These are phyloP conservation scores for Zarea fungicola DNA, from an alignment of 2,329 filamentous ascomycete species.

Conservation along the genomic window DNA sequence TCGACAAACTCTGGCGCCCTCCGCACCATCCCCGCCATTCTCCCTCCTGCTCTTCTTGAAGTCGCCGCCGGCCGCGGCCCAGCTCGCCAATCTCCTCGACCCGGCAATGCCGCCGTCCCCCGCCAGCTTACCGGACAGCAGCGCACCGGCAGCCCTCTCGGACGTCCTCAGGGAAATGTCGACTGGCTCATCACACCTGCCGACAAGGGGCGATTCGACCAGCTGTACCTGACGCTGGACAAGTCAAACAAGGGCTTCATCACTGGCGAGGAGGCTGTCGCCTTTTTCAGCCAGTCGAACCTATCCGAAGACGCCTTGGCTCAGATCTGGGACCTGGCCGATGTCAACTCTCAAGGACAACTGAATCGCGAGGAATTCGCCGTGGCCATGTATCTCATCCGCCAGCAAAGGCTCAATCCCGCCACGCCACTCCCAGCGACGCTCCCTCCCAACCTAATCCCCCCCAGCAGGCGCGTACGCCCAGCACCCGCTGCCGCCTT, in stretches of 20 bases:
- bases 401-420: constrained; percentile 74
- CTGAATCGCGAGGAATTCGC: constrained; percentile 88
- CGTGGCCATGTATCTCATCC: constrained; percentile 94
- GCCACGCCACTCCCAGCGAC: constrained; percentile 60
- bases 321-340: constrained; percentile 94
- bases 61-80: constrained; percentile 67
- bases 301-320: constrained; percentile 84
- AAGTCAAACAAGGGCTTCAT: constrained; percentile 76
- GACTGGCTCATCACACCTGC: constrained; percentile 80
- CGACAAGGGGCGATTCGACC: constrained; percentile 85
- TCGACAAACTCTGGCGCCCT: constrained; percentile 83
- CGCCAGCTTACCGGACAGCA: constrained; percentile 76
- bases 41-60: constrained; percentile 85
- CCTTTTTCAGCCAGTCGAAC: constrained; percentile 88
- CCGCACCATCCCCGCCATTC: constrained; percentile 69
- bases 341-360: constrained; percentile 85
- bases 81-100: constrained; percentile 46
- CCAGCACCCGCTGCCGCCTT: constrained; percentile 32
- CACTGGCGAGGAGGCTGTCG: constrained; percentile 88
- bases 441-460: constrained; percentile 77
- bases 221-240: constrained; percentile 79
- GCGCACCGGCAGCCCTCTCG: constrained; percentile 56
- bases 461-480: constrained; percentile 71
- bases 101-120: constrained; percentile 63
- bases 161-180: constrained; percentile 33